phyloP scores from a whole-genome alignment of 331 rosid genomes.

The Malus hybrid region DNA sequence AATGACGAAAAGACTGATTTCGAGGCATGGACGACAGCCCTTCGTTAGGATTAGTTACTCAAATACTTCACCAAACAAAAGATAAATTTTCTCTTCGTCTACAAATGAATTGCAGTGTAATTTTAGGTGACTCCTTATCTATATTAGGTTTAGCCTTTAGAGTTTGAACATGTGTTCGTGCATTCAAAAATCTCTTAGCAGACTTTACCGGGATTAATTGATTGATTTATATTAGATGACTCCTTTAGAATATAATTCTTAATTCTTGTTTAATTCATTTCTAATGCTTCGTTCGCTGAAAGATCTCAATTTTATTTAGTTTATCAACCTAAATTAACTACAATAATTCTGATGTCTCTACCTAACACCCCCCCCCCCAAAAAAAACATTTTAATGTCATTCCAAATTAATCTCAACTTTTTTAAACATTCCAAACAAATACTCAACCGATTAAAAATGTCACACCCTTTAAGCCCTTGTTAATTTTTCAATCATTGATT shows the following conservation, averaged over 20 bases:
- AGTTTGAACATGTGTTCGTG: not conserved
- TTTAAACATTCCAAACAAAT: too few species aligned
- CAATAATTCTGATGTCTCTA: not conserved
- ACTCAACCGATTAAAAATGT: too few species aligned
- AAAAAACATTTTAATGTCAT: too few species aligned
- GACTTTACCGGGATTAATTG: not conserved
- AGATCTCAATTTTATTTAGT: not conserved
- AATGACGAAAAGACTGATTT: not conserved
- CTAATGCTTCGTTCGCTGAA: not conserved
- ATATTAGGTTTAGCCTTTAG: not conserved
- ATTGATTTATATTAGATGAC: not conserved
- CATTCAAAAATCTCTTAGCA: not conserved
- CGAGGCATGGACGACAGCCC: not conserved
- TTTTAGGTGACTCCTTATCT: not conserved
- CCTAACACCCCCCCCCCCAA: too few species aligned
- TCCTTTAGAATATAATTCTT: too few species aligned
- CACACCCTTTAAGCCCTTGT: too few species aligned
- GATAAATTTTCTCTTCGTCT: not conserved
- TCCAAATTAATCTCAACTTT: too few species aligned
- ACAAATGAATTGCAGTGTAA: too few species aligned
- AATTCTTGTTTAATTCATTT: not conserved
- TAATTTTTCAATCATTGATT: too few species aligned
- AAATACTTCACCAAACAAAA: not conserved
- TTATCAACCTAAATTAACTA: not conserved
- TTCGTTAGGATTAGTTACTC: not conserved